A percentile compares a stretch with the other conserved stretches of the same genome.
Evolutionary conservation across 257 asterid genomes (phyloP).

Genomic region (Solanum neorickii): DNA sequence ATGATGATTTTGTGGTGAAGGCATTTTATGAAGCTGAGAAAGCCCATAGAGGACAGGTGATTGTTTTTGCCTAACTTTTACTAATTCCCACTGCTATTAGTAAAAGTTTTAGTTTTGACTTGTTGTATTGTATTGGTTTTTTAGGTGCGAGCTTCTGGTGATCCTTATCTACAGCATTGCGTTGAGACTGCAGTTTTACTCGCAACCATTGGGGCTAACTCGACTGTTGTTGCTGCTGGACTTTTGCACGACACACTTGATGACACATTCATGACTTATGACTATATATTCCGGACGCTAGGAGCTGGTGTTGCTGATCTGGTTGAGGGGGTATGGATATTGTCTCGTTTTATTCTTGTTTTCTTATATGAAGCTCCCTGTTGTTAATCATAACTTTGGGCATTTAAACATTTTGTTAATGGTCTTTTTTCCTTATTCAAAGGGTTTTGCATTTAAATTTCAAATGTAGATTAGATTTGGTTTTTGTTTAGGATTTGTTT

Average conservation of each 20-base stretch:
- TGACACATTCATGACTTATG: conserved; percentile 61
- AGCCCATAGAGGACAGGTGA: conserved; percentile 80
- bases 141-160: conserved; percentile 87
- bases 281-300: conserved; percentile 35
- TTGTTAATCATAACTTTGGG: background rate
- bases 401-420: background rate
- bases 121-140: conserved; percentile 3
- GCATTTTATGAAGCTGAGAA: conserved; percentile 81
- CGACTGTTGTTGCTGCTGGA: conserved; percentile 95
- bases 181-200: conserved; percentile 80
- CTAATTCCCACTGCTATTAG: background rate
- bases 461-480: background rate
- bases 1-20: conserved; percentile 62
- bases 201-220: conserved; percentile 69
- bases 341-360: background rate
- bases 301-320: conserved; percentile 83
- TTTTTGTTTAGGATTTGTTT: background rate
- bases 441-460: background rate
- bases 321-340: conserved; percentile 77
- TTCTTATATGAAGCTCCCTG: background rate
- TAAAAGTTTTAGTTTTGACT: background rate
- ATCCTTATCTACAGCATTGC: conserved; percentile 93
- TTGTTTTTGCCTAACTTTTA: background rate
- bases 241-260: conserved; percentile 87
- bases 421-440: background rate